Conservation (phyloP, 1,284 basidiomycete species). For the Leccinum fallax region DNA sequence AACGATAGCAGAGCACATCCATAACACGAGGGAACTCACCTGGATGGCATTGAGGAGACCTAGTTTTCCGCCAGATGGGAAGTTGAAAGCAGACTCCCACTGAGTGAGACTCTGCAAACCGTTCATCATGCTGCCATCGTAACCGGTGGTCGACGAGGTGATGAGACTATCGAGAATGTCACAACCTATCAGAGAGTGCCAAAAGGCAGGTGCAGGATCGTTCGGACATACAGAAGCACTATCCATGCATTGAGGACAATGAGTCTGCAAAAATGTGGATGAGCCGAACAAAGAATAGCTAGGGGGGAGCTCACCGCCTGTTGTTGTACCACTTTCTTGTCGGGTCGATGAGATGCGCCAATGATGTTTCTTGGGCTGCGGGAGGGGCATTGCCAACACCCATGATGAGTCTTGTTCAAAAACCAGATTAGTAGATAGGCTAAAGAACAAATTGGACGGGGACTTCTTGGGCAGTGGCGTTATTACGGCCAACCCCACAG, state of each 20-base stretch:
- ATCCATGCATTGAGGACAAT: conserved; percentile 71
- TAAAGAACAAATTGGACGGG: background rate
- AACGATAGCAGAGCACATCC: background rate
- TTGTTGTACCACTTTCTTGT: conserved; percentile 74
- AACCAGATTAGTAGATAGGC: no score
- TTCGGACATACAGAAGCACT: conserved; percentile 54
- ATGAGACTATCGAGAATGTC: conserved; percentile 50
- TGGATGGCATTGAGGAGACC: conserved; percentile 80
- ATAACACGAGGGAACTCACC: conserved; percentile 37
- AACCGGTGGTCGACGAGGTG: conserved; percentile 77
- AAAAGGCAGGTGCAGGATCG: background rate
- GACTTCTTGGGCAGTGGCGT: background rate
- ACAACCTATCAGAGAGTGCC: conserved; percentile 3
- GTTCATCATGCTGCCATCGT: conserved; percentile 80
- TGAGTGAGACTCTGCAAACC: conserved; percentile 67
- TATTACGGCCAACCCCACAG: background rate
- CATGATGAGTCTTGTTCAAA: conserved; percentile 38
- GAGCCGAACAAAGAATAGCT: background rate
- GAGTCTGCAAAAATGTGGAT: conserved; percentile 43
- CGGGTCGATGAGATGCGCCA: conserved; percentile 61
- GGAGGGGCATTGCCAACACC: conserved; percentile 45
- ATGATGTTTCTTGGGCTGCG: conserved; percentile 39
- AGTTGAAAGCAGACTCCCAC: conserved; percentile 61
- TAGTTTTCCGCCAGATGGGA: conserved; percentile 56
- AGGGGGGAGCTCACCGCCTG: conserved; percentile 48